These are phyloP conservation scores for Suillus sp. DNA, from an alignment of 768 basidiomycete genomes.

Conservation along the genomic window DNA sequence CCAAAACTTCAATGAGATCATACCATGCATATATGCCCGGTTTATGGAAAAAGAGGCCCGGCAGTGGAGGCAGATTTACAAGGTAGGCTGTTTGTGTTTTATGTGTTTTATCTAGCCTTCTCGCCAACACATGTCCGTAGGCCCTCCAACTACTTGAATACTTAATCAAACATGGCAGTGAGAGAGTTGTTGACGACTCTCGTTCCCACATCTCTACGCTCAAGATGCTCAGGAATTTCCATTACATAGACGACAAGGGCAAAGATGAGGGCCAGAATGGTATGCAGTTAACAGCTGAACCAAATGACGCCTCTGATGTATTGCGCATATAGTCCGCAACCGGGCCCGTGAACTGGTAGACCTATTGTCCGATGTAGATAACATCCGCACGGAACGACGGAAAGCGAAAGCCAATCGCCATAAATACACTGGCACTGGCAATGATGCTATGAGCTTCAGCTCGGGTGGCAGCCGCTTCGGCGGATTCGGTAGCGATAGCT, in stretches of 20 bases:
- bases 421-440: slow-evolving; percentile 89
- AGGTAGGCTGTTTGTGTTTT: slow-evolving; percentile 48
- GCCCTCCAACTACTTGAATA: slow-evolving; percentile 94
- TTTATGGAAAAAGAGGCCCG: slow-evolving; percentile 99
- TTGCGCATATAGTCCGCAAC: slow-evolving; percentile 73
- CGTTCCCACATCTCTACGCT: slow-evolving; percentile 92
- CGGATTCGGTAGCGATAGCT: slow-evolving; percentile 66
- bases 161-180: slow-evolving; percentile 94
- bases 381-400: slow-evolving; percentile 83
- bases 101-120: slow-evolving; percentile 2
- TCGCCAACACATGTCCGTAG: slow-evolving; percentile 39
- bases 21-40: slow-evolving; percentile 93
- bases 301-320: slow-evolving; percentile 1
- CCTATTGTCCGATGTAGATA: slow-evolving; percentile 87
- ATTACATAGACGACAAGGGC: slow-evolving; percentile 97
- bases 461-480: slow-evolving; percentile 63
- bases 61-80: slow-evolving; percentile 99
- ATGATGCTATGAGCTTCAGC: slow-evolving; percentile 71
- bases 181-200: slow-evolving; percentile 97
- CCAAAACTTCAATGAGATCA: slow-evolving; percentile 98
- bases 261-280: slow-evolving; percentile 99
- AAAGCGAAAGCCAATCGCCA: slow-evolving; percentile 90
- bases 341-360: slow-evolving; percentile 92
- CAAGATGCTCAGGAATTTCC: slow-evolving; percentile 97
- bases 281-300: slow-evolving; percentile 32